A percentile compares a stretch with the other conserved stretches of the same genome.
Conservation (phyloP, 139 green algal genomes). For the Ulvella scutata region DNA sequence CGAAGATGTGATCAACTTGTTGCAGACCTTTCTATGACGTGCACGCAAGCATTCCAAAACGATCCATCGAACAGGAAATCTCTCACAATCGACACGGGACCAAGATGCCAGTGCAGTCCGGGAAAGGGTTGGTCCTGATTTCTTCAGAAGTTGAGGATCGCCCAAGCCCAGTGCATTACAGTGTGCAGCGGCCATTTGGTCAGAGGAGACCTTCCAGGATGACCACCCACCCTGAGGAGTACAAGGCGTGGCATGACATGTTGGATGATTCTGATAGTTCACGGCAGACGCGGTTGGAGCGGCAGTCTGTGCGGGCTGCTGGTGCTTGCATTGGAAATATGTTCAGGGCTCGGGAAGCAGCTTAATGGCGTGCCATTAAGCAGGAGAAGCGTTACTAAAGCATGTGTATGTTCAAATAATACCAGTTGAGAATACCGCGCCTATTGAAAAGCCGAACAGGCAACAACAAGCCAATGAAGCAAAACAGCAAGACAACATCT, state of each 20-base stretch:
- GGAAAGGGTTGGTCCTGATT: background rate
- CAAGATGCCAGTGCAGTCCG: background rate
- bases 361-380: too few species aligned
- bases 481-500: too few species aligned
- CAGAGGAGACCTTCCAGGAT: background rate
- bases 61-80: background rate
- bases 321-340: too few species aligned
- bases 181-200: too few species aligned
- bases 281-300: background rate
- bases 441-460: too few species aligned
- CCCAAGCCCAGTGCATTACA: background rate
- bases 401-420: too few species aligned
- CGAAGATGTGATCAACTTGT: too few species aligned
- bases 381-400: too few species aligned
- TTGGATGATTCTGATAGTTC: background rate
- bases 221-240: background rate
- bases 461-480: too few species aligned
- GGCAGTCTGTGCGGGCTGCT: too few species aligned
- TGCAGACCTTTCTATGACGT: background rate
- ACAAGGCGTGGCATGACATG: background rate
- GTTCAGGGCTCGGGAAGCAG: too few species aligned
- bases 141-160: background rate
- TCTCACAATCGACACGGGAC: background rate
- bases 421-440: too few species aligned
- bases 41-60: background rate